Conservation (phyloP, 306 rosid species). For the Acacia acuminata region DNA sequence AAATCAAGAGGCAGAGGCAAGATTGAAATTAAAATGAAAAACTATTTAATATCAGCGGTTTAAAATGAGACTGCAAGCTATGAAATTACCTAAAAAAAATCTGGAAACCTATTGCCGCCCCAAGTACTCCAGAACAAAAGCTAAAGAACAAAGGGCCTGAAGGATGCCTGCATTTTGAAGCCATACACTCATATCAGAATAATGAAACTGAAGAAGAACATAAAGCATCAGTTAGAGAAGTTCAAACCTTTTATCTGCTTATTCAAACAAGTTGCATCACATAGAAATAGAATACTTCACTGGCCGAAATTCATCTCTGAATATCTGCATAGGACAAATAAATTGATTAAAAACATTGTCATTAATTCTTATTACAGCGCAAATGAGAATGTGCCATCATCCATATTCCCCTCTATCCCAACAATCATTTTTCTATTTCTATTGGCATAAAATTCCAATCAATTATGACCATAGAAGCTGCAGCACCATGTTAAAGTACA, state of each 20-base stretch:
- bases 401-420: not conserved
- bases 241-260: constrained; percentile 50
- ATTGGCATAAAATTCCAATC: not conserved
- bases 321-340: constrained; percentile 50
- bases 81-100: constrained; percentile 53
- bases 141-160: constrained; percentile 72
- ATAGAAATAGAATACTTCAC: constrained; percentile 50
- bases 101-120: constrained; percentile 61
- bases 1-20: not conserved
- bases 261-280: constrained; percentile 53
- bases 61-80: constrained; percentile 3
- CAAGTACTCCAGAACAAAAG: constrained; percentile 66
- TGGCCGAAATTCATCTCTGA: constrained; percentile 78
- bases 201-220: constrained; percentile 26
- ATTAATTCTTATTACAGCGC: constrained; percentile 5
- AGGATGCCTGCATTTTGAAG: constrained; percentile 57
- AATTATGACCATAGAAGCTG: not conserved
- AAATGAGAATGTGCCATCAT: not conserved
- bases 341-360: not conserved
- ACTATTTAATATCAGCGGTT: not conserved
- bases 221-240: constrained; percentile 29
- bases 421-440: not conserved
- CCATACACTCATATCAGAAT: constrained; percentile 24
- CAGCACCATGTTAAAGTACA: not conserved
- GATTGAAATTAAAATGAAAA: not conserved